Percentiles rank a stretch among this genome's conserved stretches.
Conservation (phyloP, 495 filamentous ascomycete species). For the Penicillium maclennaniae region DNA sequence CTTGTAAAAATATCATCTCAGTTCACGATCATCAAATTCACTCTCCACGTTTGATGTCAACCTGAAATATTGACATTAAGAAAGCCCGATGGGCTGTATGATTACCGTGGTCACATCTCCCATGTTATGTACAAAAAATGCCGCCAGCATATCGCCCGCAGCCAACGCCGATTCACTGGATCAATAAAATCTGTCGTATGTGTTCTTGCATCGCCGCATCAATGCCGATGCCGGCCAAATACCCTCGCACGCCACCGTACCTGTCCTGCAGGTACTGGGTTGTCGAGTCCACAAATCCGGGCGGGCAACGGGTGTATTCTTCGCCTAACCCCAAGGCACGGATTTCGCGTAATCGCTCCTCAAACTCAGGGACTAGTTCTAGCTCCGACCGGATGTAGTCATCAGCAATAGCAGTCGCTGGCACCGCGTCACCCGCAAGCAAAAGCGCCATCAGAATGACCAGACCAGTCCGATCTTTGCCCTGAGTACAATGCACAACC, state of each 20-base stretch:
- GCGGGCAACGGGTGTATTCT: constrained; percentile 62
- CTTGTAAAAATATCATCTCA: background rate
- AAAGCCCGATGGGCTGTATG: background rate
- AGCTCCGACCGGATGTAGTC: constrained; percentile 66
- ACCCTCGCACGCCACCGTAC: constrained; percentile 61
- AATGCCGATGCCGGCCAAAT: constrained; percentile 59
- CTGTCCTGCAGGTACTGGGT: constrained; percentile 44
- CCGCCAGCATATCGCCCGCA: background rate
- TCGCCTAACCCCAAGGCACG: constrained; percentile 60
- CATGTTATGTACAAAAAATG: background rate
- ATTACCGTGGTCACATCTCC: background rate
- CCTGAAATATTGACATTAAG: background rate
- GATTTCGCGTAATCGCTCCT: constrained; percentile 64
- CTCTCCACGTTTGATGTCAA: background rate
- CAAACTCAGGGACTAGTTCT: constrained; percentile 57
- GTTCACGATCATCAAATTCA: background rate
- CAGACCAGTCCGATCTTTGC: constrained; percentile 82
- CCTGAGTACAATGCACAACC: constrained; percentile 80
- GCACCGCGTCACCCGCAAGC: constrained; percentile 51
- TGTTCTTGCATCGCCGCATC: constrained; percentile 31
- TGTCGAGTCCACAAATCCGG: constrained; percentile 50
- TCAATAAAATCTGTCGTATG: constrained; percentile 28
- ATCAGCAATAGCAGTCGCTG: constrained; percentile 50
- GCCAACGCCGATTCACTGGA: background rate
- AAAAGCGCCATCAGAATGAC: constrained; percentile 62